Conservation (phyloP, 2,329 filamentous ascomycete genomes). For the Mariannaea elegans region DNA sequence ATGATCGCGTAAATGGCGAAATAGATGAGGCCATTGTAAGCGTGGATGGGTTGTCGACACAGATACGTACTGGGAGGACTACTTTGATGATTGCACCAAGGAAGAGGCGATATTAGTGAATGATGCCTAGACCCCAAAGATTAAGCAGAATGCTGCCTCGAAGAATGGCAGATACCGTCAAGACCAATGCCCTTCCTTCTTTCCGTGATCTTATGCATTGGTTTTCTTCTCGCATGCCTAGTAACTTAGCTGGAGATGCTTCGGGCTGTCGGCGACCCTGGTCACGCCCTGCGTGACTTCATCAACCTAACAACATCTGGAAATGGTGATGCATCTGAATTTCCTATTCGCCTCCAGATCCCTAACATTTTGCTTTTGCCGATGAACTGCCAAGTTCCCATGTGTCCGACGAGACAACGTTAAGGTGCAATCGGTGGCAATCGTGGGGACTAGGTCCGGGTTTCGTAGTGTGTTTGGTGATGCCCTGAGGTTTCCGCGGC, state of each 20-base stretch:
- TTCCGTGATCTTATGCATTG: neutral
- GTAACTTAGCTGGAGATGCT: no score
- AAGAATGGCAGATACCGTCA: neutral
- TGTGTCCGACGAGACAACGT: conserved; percentile 15
- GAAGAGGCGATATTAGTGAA: no score
- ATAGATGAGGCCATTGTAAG: neutral
- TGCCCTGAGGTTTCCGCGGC: neutral
- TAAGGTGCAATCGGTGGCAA: conserved; percentile 38
- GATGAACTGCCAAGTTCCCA: conserved; percentile 10
- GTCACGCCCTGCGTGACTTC: neutral
- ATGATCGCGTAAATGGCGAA: neutral
- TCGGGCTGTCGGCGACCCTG: conserved; percentile 7
- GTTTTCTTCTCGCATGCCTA: neutral
- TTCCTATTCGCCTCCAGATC: conserved; percentile 13
- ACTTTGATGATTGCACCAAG: no score
- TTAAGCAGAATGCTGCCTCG: no score
- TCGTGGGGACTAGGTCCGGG: conserved; percentile 33
- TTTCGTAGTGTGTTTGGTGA: neutral
- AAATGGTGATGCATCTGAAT: no score
- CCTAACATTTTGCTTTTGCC: conserved; percentile 6
- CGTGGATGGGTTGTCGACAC: neutral
- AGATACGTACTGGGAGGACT: no score
- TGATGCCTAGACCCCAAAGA: no score
- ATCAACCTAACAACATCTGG: no score
- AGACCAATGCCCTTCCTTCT: neutral